phyloP scores from a whole-genome alignment of 2,329 filamentous ascomycete species.

The Alternaria alternata region DNA sequence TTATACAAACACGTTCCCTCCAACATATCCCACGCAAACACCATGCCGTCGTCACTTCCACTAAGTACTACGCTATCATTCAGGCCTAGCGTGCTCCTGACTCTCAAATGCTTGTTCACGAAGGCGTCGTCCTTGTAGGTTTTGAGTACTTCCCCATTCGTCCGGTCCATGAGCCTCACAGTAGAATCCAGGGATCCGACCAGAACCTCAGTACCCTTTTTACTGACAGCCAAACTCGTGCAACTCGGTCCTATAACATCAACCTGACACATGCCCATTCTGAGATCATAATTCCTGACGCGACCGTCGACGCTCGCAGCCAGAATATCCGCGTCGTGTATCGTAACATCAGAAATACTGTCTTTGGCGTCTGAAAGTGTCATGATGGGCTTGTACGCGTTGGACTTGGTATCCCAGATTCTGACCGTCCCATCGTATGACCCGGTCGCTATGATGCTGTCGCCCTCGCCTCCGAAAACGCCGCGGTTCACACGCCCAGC shows the following conservation, averaged over 20 bases:
- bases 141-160: slow-evolving; percentile 75
- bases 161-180: slow-evolving; percentile 81
- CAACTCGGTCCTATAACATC: slow-evolving; percentile 62
- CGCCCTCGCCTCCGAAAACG: slow-evolving; percentile 77
- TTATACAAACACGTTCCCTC: slow-evolving; percentile 72
- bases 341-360: slow-evolving; percentile 61
- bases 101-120: slow-evolving; percentile 74
- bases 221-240: slow-evolving; percentile 76
- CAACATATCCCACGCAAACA: slow-evolving; percentile 86
- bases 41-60: slow-evolving; percentile 78
- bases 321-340: slow-evolving; percentile 64
- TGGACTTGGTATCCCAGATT: slow-evolving; percentile 64
- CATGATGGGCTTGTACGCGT: slow-evolving; percentile 71
- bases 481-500: slow-evolving; percentile 79
- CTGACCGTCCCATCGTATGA: slow-evolving; percentile 79
- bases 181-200: slow-evolving; percentile 79
- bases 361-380: slow-evolving; percentile 77
- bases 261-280: slow-evolving; percentile 70
- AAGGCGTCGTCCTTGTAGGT: slow-evolving; percentile 68
- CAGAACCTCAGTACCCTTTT: slow-evolving; percentile 76
- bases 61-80: slow-evolving; percentile 80
- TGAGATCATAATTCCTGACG: slow-evolving; percentile 81
- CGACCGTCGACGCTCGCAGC: slow-evolving; percentile 85
- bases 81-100: slow-evolving; percentile 77
- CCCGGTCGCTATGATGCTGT: slow-evolving; percentile 74